Evolutionary conservation across 1,284 basidiomycete genomes (phyloP).

Genomic region (Porodaedalea pini): DNA sequence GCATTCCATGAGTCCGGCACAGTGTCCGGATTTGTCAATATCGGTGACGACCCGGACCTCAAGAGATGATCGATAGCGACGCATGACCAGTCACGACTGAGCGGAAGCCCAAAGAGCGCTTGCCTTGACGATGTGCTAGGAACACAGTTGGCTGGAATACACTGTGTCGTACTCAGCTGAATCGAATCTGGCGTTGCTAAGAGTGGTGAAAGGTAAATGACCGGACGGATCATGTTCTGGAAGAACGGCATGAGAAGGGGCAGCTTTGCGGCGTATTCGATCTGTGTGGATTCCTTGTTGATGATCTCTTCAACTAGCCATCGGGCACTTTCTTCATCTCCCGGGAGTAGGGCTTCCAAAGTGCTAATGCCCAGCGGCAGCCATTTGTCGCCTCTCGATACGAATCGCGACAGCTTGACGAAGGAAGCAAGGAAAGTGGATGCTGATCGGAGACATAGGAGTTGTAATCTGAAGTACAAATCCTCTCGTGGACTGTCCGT

Average conservation of each 20-base stretch:
- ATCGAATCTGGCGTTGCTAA: constrained; percentile 52
- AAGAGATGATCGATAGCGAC: constrained; percentile 79
- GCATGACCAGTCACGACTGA: constrained; percentile 71
- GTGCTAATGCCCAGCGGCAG: constrained; percentile 59
- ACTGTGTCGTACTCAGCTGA: constrained; percentile 47
- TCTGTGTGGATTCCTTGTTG: constrained; percentile 35
- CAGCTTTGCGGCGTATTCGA: constrained; percentile 39
- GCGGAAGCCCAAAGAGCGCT: constrained; percentile 53
- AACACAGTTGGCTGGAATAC: constrained; percentile 42
- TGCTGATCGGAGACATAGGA: constrained; percentile 40
- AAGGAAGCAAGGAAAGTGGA: constrained; percentile 52
- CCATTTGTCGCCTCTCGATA: constrained; percentile 60
- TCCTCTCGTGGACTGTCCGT: neutral
- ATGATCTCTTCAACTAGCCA: constrained; percentile 39
- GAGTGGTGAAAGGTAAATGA: constrained; percentile 44
- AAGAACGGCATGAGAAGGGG: constrained; percentile 63
- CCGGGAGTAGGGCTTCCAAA: constrained; percentile 52
- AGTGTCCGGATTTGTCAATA: constrained; percentile 49
- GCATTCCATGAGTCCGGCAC: constrained; percentile 75
- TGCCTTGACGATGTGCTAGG: constrained; percentile 24
- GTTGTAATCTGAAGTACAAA: neutral
- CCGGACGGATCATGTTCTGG: constrained; percentile 37
- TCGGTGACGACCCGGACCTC: constrained; percentile 70
- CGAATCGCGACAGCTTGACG: constrained; percentile 49
- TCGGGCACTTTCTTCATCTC: constrained; percentile 57